Conservation (phyloP, 2,329 filamentous ascomycete genomes). For the Cordyceps fumosorosea region DNA sequence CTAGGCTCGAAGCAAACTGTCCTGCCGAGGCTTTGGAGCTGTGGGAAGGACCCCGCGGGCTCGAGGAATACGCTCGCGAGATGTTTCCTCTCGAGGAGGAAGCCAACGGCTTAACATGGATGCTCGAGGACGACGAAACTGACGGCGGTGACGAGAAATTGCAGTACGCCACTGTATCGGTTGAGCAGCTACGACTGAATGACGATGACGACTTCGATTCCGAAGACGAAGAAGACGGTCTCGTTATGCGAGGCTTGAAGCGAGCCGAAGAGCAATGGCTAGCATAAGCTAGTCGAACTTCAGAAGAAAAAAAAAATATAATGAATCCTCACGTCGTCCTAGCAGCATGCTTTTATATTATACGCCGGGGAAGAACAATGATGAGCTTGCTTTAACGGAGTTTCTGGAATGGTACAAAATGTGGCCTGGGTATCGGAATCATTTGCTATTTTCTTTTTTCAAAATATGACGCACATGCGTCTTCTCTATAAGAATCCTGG, state of each 20-base stretch:
- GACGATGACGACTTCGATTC: slow-evolving; percentile 38
- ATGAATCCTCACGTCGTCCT: neutral
- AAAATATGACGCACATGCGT: slow-evolving; percentile 1
- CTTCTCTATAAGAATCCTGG: slow-evolving; percentile 1
- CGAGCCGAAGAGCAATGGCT: slow-evolving; percentile 55
- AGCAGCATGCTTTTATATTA: slow-evolving; percentile 1
- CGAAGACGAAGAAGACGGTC: slow-evolving; percentile 49
- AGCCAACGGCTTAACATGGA: slow-evolving; percentile 91
- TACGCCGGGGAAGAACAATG: slow-evolving; percentile 9
- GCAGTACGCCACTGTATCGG: slow-evolving; percentile 28
- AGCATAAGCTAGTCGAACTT: slow-evolving; percentile 25
- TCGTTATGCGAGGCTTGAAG: slow-evolving; percentile 51
- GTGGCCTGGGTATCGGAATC: neutral
- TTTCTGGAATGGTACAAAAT: slow-evolving; percentile 8
- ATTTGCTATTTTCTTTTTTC: neutral
- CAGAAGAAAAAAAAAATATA: neutral
- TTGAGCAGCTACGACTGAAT: slow-evolving; percentile 35
- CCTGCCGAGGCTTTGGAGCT: slow-evolving; percentile 71
- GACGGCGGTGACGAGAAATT: slow-evolving; percentile 30
- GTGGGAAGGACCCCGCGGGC: slow-evolving; percentile 84
- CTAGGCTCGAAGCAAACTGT: slow-evolving; percentile 52
- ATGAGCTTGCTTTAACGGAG: slow-evolving; percentile 9
- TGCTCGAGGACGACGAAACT: slow-evolving; percentile 54
- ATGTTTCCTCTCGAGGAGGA: slow-evolving; percentile 93
- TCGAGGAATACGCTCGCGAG: slow-evolving; percentile 92